Evolutionary conservation across 2,329 filamentous ascomycete genomes (phyloP).

Genomic region (Claviceps sp.): DNA sequence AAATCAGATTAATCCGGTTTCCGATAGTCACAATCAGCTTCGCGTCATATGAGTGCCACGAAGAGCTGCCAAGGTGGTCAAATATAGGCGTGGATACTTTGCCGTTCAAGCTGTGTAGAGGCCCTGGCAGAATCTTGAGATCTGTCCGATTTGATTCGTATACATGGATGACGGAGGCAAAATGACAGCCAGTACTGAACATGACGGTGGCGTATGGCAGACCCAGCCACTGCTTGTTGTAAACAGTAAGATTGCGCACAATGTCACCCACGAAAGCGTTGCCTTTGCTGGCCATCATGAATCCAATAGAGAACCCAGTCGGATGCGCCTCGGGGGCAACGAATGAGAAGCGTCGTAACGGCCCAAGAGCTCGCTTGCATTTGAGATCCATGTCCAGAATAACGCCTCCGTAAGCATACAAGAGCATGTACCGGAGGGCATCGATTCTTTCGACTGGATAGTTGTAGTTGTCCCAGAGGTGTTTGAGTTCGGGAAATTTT

Average conservation of each 20-base stretch:
- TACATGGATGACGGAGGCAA: slow-evolving; percentile 26
- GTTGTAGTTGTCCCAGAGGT: slow-evolving; percentile 34
- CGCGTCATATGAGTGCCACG: slow-evolving; percentile 27
- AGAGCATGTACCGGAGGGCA: slow-evolving; percentile 46
- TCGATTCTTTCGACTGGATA: slow-evolving; percentile 60
- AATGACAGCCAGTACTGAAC: slow-evolving; percentile 30
- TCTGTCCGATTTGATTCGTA: slow-evolving; percentile 18
- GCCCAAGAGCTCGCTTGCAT: slow-evolving; percentile 24
- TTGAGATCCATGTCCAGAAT: slow-evolving; percentile 17
- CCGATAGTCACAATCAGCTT: slow-evolving; percentile 10
- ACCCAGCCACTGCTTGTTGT: slow-evolving; percentile 25
- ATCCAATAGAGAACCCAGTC: slow-evolving; percentile 26
- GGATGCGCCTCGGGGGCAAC: slow-evolving; percentile 27
- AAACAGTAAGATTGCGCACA: slow-evolving; percentile 19
- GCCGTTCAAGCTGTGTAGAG: slow-evolving; percentile 26
- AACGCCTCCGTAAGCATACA: slow-evolving; percentile 20
- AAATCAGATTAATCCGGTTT: slow-evolving; percentile 6
- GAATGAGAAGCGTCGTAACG: slow-evolving; percentile 26
- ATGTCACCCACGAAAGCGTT: slow-evolving; percentile 21
- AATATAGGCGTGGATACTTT: slow-evolving; percentile 25
- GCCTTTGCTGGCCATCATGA: slow-evolving; percentile 24
- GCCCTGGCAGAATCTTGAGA: slow-evolving; percentile 23
- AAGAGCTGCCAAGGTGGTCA: slow-evolving; percentile 27
- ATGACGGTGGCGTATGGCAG: slow-evolving; percentile 27
- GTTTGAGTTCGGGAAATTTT: slow-evolving; percentile 22